phyloP scores from a whole-genome alignment of 352 stramenopile species.

The Poterioochromonas sp. region DNA sequence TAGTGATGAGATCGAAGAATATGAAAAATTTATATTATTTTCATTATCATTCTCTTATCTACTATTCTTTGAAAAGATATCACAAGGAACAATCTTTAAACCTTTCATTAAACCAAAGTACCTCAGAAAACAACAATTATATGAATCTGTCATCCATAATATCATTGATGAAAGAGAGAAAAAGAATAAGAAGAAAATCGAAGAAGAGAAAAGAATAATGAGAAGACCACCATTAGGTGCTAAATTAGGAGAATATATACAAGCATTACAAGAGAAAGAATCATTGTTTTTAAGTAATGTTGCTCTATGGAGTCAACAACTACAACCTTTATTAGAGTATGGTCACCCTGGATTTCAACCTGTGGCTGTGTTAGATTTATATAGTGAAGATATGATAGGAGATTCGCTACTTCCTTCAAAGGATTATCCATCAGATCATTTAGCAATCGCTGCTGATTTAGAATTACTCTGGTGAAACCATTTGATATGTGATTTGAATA shows the following conservation, averaged over 20 bases:
- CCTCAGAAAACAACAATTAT: no score
- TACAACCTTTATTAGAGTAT: slow-evolving; percentile 1
- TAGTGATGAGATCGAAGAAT: not conserved
- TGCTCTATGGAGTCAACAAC: not conserved
- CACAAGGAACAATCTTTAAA: slow-evolving; percentile 4
- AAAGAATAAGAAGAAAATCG: no score
- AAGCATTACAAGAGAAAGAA: not conserved
- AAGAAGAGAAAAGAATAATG: no score
- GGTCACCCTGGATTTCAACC: slow-evolving; percentile 12
- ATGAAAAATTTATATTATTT: not conserved
- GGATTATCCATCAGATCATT: slow-evolving; percentile 20
- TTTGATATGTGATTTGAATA: not conserved
- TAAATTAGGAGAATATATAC: no score
- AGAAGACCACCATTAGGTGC: no score
- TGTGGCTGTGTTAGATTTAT: not conserved
- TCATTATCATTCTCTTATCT: not conserved
- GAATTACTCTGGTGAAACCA: not conserved
- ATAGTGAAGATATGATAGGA: slow-evolving; percentile 5
- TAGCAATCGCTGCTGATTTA: slow-evolving; percentile 24
- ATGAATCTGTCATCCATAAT: no score
- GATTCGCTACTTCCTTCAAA: not conserved
- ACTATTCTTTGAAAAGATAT: not conserved
- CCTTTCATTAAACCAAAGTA: not conserved
- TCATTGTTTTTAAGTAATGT: not conserved
- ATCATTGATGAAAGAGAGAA: no score